Evolutionary conservation across 495 filamentous ascomycete genomes (phyloP), one percentile per base, ranked within the genome.

Genomic region (Sabuloglossum arenarium): DNA sequence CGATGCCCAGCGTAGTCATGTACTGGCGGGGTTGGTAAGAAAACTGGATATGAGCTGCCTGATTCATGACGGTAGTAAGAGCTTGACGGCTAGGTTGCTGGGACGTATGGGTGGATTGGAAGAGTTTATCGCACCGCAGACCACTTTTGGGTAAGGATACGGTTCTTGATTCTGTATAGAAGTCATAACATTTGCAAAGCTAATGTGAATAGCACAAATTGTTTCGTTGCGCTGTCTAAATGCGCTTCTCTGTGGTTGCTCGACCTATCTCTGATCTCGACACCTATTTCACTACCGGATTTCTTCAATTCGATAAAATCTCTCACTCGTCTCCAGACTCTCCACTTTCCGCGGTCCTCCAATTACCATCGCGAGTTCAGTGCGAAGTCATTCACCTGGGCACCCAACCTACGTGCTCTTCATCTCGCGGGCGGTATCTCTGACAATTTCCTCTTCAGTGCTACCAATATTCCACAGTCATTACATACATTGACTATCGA

Each of bases 41-140:
- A 59, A 59, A 6, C 69, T 88, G 6, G 71, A 84, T 61, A 73
- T 88, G 64, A 69, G 70, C 25, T 51, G 61, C 31, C 70, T 86
- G 43, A 75, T 84, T 5, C 79, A 88, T 60, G 78, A 86, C 61
- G 74, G 80, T 27, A 75, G 73, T 45, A 78, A 78, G 56, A 82
- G 78, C 53, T 63, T 76, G 24, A 85, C 81, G 1, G 80, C 82
- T 21, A 70, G 81, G 37, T 64, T 88, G 12, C 62, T 88, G 21
- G 75, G 76, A 4, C 66, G 79, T 21, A 69, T 78, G 11, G 65
- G 62, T 23, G 73, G 69, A 21, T 65, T 88, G 9, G 73, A 79
- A 49, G 67, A 68, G 30, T 84, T 88, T 61, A 65, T 77, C 32
- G 84, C 84, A 14, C 84, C 84, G 0, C 78, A 77, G 47, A 71